These are phyloP conservation scores for Dactylellina drechsleri DNA, from an alignment of 2,329 filamentous ascomycete species.

Conservation along the genomic window DNA sequence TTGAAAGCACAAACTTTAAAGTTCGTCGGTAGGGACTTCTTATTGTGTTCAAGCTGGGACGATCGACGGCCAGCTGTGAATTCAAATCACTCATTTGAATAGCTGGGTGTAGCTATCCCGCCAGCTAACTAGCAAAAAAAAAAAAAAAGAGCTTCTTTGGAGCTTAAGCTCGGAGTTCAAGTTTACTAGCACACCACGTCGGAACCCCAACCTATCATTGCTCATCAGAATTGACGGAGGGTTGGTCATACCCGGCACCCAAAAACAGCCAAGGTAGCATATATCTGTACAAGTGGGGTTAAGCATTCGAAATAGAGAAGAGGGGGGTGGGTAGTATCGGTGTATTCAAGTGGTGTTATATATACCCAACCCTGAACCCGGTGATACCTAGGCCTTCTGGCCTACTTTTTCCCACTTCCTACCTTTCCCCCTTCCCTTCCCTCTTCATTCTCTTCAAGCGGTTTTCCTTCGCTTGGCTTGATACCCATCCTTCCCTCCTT, in stretches of 20 bases:
- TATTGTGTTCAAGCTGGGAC: too few species aligned
- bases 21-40: too few species aligned
- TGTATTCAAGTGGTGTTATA: constrained; percentile 15
- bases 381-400: not conserved
- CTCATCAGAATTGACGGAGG: not conserved
- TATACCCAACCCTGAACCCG: constrained; percentile 21
- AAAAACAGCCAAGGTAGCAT: constrained; percentile 13
- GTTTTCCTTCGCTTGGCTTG: not conserved
- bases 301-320: too few species aligned
- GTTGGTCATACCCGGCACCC: too few species aligned
- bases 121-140: too few species aligned
- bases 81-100: too few species aligned
- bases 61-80: too few species aligned
- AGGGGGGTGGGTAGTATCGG: too few species aligned
- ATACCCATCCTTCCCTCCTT: constrained; percentile 9
- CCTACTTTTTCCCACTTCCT: not conserved
- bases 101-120: too few species aligned
- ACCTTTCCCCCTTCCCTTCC: constrained; percentile 6
- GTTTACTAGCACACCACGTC: not conserved
- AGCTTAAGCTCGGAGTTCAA: not conserved
- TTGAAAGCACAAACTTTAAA: too few species aligned
- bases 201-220: constrained; percentile 5
- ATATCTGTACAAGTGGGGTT: too few species aligned
- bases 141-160: too few species aligned
- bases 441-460: not conserved